Evolutionary conservation across 306 rosid genomes (phyloP).

Genomic region (Chamaecrista fasciculata): DNA sequence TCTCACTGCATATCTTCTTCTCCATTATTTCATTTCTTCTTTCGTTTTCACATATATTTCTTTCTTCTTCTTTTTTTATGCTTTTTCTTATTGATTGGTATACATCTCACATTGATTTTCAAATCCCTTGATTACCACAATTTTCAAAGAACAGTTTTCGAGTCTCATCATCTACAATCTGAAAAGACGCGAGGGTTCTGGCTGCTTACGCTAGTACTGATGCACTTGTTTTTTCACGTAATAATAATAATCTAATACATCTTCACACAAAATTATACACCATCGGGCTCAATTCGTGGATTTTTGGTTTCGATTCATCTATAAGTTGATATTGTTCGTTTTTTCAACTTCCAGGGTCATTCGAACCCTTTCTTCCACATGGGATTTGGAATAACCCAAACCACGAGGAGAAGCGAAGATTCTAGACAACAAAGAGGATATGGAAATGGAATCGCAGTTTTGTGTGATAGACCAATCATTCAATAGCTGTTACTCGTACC

Average conservation of each 20-base stretch:
- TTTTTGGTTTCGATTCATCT: neutral
- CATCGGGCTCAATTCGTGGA: neutral
- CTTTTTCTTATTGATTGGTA: conserved; percentile 35
- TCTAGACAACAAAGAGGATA: conserved; percentile 34
- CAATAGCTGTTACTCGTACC: conserved; percentile 44
- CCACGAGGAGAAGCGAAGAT: conserved; percentile 33
- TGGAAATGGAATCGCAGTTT: conserved; percentile 53
- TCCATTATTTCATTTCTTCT: neutral
- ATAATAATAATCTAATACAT: neutral
- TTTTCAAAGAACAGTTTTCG: conserved; percentile 31
- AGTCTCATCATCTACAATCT: neutral
- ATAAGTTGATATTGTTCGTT: neutral
- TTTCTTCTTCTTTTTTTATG: neutral
- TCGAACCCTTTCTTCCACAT: conserved; percentile 38
- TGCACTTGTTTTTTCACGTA: neutral
- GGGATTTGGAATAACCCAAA: conserved; percentile 53
- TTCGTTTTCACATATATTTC: neutral
- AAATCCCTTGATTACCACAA: conserved; percentile 24
- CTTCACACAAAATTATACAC: neutral
- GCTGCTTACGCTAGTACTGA: neutral
- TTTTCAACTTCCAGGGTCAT: neutral
- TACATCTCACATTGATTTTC: neutral
- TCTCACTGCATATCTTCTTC: too few species aligned
- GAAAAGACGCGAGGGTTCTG: neutral
- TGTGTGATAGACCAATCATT: conserved; percentile 50